These are phyloP conservation scores for Stagonosporopsis tanaceti DNA, from an alignment of 2,329 filamentous ascomycete species.

Conservation along the genomic window DNA sequence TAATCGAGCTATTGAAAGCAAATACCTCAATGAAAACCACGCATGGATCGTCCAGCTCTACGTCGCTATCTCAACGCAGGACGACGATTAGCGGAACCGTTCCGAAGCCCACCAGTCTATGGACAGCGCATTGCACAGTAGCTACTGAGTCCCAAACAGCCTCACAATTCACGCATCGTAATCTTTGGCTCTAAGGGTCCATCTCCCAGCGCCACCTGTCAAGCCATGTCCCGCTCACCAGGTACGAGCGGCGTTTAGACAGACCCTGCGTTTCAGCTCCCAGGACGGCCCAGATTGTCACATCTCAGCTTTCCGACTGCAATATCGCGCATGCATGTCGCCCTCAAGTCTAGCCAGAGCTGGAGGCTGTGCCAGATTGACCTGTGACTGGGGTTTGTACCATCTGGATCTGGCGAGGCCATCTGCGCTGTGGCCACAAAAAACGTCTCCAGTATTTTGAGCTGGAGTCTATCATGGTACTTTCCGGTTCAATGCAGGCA, in stretches of 20 bases:
- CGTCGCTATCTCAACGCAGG: not conserved
- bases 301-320: too few relatives aligned
- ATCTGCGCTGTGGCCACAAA: too few relatives aligned
- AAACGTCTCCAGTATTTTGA: too few relatives aligned
- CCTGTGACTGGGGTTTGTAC: too few relatives aligned
- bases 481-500: too few relatives aligned
- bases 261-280: not conserved
- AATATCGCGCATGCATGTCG: not conserved
- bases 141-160: not conserved
- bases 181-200: not conserved
- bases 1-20: not conserved
- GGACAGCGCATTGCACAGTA: too few relatives aligned
- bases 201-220: not conserved
- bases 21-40: not conserved
- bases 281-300: not conserved
- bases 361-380: too few relatives aligned
- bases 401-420: too few relatives aligned
- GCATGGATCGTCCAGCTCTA: not conserved
- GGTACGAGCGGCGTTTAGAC: not conserved
- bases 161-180: not conserved
- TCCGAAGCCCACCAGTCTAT: not conserved
- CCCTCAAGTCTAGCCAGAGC: not conserved
- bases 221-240: not conserved
- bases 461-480: too few relatives aligned
- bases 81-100: not conserved